Base-by-base conservation (phyloP, 2,329 filamentous ascomycete species). In the Trematosphaeria pertusa region DNA sequence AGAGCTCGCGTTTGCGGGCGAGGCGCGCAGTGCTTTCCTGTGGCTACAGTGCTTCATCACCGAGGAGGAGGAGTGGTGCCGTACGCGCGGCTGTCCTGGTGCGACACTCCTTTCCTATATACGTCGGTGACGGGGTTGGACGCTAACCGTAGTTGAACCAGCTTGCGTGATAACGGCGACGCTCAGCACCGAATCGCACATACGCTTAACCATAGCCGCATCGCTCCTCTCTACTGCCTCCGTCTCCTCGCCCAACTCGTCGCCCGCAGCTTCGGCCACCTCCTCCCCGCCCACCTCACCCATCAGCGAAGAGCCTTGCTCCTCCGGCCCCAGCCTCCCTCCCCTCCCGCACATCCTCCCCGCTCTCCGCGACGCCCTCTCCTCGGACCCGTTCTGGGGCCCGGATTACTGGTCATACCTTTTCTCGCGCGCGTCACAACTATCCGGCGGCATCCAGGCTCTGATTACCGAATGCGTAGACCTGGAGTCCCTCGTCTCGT, bases 41-140 rank as follows among this genome's bases (percentile, higher is more conserved):
- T 84, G 81, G 76, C 72, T 85, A 26, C 79, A 83, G 51, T 84
- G 80, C 65, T 82, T 84, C 48, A 64, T 85, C 17, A 73, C 71
- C 9, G 81, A 83, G 40, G 81, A 82, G 53, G 76, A 79, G 48
- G 78, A 83, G 51, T 85, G 81, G 81, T 82, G 80, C 57, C 70
- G 76, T 46, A 82, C 80, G 2, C 67, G 75, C 19, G 80, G 81
- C 19, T 85, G 82, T 63, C 81, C 82, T 22, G 64, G 67, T 69
- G 61, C 17, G 59, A 46, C n/a, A 12, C 24, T 28, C 12, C 24
- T 28, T 28, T 28, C 24, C 8, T 12, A 28, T 28, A n/a, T n/a
- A n/a, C n/a, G n/a, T n/a, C n/a, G n/a, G n/a, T n/a, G n/a, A n/a
- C n/a, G n/a, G n/a, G n/a, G n/a, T n/a, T n/a, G n/a, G n/a, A n/a